phyloP scores from a whole-genome alignment of 2,329 filamentous ascomycete species.

The Paracamarosporium sp. region DNA sequence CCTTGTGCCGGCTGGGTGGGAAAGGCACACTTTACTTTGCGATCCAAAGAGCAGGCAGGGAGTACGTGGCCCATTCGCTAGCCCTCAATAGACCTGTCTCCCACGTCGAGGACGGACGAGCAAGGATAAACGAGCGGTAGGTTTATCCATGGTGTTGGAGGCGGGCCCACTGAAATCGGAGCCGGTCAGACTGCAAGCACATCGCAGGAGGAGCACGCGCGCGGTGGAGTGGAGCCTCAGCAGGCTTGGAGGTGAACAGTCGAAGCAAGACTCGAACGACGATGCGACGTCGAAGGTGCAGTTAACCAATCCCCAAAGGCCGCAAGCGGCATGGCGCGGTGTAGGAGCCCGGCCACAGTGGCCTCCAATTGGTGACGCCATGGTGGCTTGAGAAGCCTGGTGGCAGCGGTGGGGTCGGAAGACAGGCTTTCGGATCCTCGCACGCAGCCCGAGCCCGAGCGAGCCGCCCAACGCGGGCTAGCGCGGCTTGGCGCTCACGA shows the following conservation, averaged over 20 bases:
- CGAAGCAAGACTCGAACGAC: neutral
- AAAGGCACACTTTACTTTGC: neutral
- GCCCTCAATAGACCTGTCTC: neutral
- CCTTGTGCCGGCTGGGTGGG: neutral
- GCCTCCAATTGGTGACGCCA: neutral
- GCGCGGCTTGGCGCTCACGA: constrained; percentile 19
- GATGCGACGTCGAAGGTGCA: neutral
- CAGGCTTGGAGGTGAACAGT: neutral
- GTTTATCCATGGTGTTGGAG: neutral
- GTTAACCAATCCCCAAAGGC: neutral
- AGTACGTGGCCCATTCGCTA: neutral
- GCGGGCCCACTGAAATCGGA: neutral
- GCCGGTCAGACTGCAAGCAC: neutral
- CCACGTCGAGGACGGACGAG: neutral
- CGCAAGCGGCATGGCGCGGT: neutral
- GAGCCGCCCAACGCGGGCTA: constrained; percentile 1
- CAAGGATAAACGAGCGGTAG: neutral
- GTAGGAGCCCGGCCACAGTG: neutral
- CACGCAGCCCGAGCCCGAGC: neutral
- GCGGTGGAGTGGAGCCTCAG: neutral
- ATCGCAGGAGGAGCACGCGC: neutral
- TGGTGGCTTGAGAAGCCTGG: constrained; percentile 3
- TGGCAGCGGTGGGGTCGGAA: constrained; percentile 5
- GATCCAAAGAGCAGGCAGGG: neutral
- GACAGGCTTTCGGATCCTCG: constrained; percentile 4